Percentiles rank a stretch among this genome's conserved stretches.
phyloP scores from a whole-genome alignment of 106 monocot species.

The Acanthochlamys bracteata region DNA sequence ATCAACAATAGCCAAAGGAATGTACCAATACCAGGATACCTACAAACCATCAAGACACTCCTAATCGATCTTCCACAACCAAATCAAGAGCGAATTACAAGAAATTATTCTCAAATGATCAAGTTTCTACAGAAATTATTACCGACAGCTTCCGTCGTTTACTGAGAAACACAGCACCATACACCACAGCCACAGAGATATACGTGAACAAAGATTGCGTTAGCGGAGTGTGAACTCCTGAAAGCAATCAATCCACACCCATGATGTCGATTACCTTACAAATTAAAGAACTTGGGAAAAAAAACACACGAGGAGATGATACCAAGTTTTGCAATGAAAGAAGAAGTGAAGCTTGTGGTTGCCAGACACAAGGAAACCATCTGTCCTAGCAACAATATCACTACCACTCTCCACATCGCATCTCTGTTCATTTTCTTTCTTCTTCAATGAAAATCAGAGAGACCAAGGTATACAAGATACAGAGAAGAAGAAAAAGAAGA shows the following conservation, averaged over 20 bases:
- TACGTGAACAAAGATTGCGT: constrained; percentile 47
- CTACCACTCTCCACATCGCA: constrained; percentile 25
- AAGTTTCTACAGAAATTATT: too few species aligned
- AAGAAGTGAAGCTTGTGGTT: constrained; percentile 46
- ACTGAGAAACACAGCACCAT: constrained; percentile 22
- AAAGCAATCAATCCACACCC: background rate
- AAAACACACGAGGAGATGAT: background rate
- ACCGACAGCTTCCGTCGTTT: constrained; percentile 27
- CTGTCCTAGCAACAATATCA: constrained; percentile 49
- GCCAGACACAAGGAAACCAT: constrained; percentile 47
- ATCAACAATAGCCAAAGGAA: constrained; percentile 47
- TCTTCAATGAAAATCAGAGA: too few species aligned
- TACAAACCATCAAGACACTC: constrained; percentile 9
- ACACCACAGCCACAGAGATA: constrained; percentile 24
- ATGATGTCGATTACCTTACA: too few species aligned
- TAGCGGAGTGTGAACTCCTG: constrained; percentile 56
- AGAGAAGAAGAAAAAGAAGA: too few species aligned
- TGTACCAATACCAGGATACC: constrained; percentile 80
- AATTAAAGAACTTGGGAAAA: too few species aligned
- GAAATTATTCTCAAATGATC: too few species aligned
- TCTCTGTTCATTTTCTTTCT: constrained; percentile 14
- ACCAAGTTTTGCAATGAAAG: constrained; percentile 56
- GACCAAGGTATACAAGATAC: too few species aligned
- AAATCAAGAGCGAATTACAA: too few species aligned
- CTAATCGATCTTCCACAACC: too few species aligned